Evolutionary conservation across 2,329 filamentous ascomycete species (phyloP).

Genomic region (Zymoseptoria brevis): DNA sequence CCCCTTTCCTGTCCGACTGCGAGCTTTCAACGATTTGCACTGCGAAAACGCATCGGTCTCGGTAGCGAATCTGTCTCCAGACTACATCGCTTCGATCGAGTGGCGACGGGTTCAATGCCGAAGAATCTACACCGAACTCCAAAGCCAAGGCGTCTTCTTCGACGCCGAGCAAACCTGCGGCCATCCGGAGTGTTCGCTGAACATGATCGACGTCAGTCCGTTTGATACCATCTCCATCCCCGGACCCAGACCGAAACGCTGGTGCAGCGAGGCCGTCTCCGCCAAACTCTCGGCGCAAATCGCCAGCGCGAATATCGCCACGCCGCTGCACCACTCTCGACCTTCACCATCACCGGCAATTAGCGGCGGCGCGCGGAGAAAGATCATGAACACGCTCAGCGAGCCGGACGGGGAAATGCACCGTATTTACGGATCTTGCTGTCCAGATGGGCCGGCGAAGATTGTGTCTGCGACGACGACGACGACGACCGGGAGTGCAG

Average conservation of each 20-base stretch:
- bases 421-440: background rate
- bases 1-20: conserved; percentile 26
- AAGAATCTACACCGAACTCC: conserved; percentile 16
- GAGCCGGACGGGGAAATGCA: background rate
- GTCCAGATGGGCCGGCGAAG: background rate
- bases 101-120: conserved; percentile 9
- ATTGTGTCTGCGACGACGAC: background rate
- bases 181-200: conserved; percentile 20
- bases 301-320: background rate
- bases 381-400: background rate
- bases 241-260: conserved; percentile 10
- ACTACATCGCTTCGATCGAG: conserved; percentile 10
- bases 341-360: background rate
- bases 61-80: conserved; percentile 10
- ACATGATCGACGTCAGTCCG: conserved; percentile 19
- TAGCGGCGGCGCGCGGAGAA: background rate
- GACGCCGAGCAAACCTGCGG: conserved; percentile 15
- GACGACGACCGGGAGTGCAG: background rate
- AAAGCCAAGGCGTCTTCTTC: conserved; percentile 18
- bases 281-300: conserved; percentile 3
- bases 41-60: conserved; percentile 2
- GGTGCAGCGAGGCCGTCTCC: conserved; percentile 20
- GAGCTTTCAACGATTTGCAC: conserved; percentile 24
- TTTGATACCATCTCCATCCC: conserved; percentile 9
- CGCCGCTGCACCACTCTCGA: background rate